phyloP scores from a whole-genome alignment of 257 asterid species.

The Oldenlandia corymbosa region DNA sequence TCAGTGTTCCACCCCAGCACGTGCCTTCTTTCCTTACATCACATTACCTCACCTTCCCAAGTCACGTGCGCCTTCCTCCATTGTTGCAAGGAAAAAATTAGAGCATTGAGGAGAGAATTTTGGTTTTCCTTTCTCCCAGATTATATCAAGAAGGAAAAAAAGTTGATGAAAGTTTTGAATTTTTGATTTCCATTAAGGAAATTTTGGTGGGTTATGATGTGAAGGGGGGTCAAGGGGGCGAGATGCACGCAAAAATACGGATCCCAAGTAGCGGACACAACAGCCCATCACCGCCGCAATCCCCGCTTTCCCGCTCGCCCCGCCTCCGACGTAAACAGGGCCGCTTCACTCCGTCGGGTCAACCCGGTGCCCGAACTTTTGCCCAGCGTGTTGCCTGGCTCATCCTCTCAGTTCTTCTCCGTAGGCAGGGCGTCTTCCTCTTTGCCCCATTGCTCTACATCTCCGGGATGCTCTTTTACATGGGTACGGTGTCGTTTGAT shows the following conservation, averaged over 20 bases:
- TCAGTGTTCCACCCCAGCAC: conserved; percentile 22
- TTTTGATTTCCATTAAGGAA: neutral
- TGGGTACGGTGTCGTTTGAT: conserved; percentile 95
- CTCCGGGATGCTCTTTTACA: conserved; percentile 77
- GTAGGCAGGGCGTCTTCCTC: conserved; percentile 81
- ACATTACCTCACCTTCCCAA: neutral
- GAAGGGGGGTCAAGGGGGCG: too few species aligned
- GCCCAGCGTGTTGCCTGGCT: conserved; percentile 64
- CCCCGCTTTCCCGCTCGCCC: conserved; percentile 89
- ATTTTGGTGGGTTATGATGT: conserved; percentile 38
- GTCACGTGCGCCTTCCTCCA: conserved; percentile 38
- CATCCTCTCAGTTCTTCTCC: conserved; percentile 58
- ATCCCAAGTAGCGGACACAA: conserved; percentile 90
- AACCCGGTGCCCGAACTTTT: conserved; percentile 44
- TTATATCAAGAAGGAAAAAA: neutral
- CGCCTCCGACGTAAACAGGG: conserved; percentile 30
- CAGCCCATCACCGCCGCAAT: conserved; percentile 83
- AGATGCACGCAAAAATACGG: conserved; percentile 92
- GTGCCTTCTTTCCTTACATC: conserved; percentile 12
- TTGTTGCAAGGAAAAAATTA: too few species aligned
- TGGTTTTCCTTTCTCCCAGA: too few species aligned
- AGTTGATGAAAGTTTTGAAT: neutral
- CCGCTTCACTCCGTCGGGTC: conserved; percentile 37
- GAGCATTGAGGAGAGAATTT: too few species aligned
- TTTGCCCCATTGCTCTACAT: conserved; percentile 86